These are phyloP conservation scores for Stentor roeselii DNA, from an alignment of 73 alveolate genomes.

Conservation along the genomic window DNA sequence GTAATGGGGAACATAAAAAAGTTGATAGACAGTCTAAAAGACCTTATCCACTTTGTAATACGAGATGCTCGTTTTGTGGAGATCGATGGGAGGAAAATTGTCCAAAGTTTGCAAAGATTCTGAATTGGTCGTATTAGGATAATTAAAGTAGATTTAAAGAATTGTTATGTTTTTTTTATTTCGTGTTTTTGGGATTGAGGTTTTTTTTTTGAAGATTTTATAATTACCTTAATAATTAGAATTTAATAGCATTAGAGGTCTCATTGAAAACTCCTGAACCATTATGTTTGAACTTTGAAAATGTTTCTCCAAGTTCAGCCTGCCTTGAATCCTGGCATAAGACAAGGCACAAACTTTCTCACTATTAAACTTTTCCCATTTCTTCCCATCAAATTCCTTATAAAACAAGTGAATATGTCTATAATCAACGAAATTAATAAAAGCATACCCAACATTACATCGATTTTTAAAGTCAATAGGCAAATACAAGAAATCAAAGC, in stretches of 20 bases:
- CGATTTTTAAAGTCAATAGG: constrained; percentile 87
- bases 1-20: background rate
- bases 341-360: constrained; percentile 75
- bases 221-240: no score
- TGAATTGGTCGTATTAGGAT: background rate
- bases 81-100: background rate
- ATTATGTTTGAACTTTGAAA: constrained; percentile 57
- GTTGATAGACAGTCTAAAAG: background rate
- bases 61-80: constrained; percentile 14
- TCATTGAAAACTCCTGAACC: no score
- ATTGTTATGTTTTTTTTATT: no score
- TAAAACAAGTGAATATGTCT: constrained; percentile 67
- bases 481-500: constrained; percentile 78
- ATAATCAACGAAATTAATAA: constrained; percentile 76
- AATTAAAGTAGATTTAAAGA: no score
- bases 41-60: background rate
- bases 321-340: constrained; percentile 87
- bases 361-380: constrained; percentile 76
- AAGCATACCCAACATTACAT: constrained; percentile 91
- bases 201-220: no score
- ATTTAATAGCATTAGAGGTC: no score
- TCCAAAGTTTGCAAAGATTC: background rate
- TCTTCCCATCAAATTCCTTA: constrained; percentile 65
- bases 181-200: no score
- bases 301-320: constrained; percentile 55